Conservation (phyloP, 768 basidiomycete species). For the Erythrobasidium yunnanense region DNA sequence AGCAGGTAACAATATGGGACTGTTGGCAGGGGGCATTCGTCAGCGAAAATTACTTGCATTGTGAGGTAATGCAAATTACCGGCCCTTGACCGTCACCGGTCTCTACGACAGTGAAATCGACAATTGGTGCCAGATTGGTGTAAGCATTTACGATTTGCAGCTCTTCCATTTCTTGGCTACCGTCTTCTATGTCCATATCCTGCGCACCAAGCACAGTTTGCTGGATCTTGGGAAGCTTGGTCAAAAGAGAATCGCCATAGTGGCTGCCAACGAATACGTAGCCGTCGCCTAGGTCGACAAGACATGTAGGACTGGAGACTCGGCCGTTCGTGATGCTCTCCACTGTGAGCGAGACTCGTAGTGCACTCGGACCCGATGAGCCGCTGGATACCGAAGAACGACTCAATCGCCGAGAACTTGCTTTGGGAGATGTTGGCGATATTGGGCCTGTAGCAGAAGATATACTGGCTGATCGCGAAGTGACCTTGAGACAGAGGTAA, state of each 20-base stretch:
- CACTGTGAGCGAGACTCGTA: background rate
- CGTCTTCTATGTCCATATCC: slow-evolving; percentile 14
- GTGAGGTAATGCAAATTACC: slow-evolving; percentile 43
- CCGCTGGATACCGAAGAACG: slow-evolving; percentile 59
- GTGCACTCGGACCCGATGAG: slow-evolving; percentile 48
- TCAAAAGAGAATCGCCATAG: slow-evolving; percentile 64
- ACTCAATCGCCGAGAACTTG: slow-evolving; percentile 47
- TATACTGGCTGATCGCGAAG: background rate
- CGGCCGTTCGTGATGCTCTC: slow-evolving; percentile 46
- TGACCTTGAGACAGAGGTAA: slow-evolving; percentile 16
- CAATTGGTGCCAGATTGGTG: slow-evolving; percentile 70
- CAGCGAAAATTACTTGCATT: background rate
- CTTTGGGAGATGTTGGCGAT: slow-evolving; percentile 40
- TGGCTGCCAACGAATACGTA: slow-evolving; percentile 70
- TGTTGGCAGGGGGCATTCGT: background rate
- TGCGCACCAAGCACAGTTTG: background rate
- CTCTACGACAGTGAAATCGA: slow-evolving; percentile 68
- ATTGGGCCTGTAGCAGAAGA: too few relatives aligned
- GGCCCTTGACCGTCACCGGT: slow-evolving; percentile 56
- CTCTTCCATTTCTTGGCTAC: background rate
- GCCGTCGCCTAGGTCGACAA: slow-evolving; percentile 63
- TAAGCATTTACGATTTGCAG: slow-evolving; percentile 58
- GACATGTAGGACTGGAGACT: slow-evolving; percentile 54
- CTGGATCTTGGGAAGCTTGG: slow-evolving; percentile 49
- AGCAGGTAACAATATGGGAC: slow-evolving; percentile 66